Base-by-base conservation (phyloP, 768 basidiomycete genomes). In the Trametes elegans region DNA sequence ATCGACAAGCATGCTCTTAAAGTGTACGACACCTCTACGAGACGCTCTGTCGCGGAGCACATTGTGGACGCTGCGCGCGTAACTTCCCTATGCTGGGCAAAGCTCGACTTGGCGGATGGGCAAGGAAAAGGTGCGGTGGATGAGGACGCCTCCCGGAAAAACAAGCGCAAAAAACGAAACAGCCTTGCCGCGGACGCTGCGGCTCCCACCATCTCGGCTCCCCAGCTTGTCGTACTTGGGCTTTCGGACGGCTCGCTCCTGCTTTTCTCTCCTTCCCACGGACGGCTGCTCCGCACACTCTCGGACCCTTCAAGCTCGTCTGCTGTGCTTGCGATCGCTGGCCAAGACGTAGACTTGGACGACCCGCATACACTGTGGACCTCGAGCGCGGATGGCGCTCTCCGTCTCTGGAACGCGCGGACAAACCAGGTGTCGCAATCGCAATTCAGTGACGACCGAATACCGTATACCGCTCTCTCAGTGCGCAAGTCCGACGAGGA, bases 1-100 rank as follows among this genome's bases (percentile, higher is more conserved):
- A 76, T 88, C 47, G 85, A 88, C 76, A 88, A 85, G 68, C 85
- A 88, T 65, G 79, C 84, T 40, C 70, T 87, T 52, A 83, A 84
- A 62, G 74, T 87, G 34, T 85, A 84, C 67, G 78, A 85, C 65
- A 79, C 82, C 8, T 60, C 73, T 7, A 74, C 81, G n/a, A 78
- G 76, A 32, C 76, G 78, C 58, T 76, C 81, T 28, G 68, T 81
- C 19, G 79, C 83, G 4, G 85, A 88, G 66, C 71, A 83, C 68
- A 74, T 76, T 16, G 64, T 85, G 18, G 80, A 84, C 31, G 73
- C 74, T 23, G 79, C 79, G 52, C 77, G 81, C 40, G 79, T 85
- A 36, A 77, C 81, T 34, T 67, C 78, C 50, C 65, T 85, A 23
- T 68, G 71, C 31, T 88, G 87, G 86, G 69, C 71, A 53, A 64